A percentile compares a stretch with the other conserved stretches of the same genome.
These are phyloP conservation scores for Eucalyptus cladocalyx DNA, from an alignment of 345 rosid species.

Conservation along the genomic window DNA sequence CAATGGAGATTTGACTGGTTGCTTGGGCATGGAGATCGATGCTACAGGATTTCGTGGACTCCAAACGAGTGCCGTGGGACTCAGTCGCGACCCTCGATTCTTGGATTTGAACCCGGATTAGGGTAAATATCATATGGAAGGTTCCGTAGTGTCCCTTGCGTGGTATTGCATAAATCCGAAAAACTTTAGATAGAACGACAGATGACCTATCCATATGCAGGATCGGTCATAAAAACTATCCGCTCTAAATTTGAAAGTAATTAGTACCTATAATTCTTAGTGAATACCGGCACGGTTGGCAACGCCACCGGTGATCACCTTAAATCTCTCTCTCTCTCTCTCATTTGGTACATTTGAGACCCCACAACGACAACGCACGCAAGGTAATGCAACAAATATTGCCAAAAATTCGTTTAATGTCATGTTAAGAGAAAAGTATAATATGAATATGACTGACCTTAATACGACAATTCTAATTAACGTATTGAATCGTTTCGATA, in stretches of 20 bases:
- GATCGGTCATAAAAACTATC: neutral
- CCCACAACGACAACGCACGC: neutral
- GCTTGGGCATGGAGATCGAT: neutral
- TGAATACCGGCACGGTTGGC: neutral
- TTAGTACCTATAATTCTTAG: neutral
- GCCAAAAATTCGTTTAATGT: neutral
- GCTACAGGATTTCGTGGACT: neutral
- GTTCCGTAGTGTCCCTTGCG: neutral
- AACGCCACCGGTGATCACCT: neutral
- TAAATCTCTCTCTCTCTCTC: neutral
- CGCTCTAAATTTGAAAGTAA: neutral
- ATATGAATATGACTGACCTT: neutral
- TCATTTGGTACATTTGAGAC: neutral
- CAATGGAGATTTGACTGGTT: neutral
- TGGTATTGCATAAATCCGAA: neutral
- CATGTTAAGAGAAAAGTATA: neutral
- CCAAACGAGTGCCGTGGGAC: neutral
- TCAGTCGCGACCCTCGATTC: neutral
- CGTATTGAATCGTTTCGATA: neutral
- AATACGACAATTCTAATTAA: neutral
- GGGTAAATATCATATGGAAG: neutral
- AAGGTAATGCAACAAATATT: neutral
- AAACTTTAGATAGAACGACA: neutral
- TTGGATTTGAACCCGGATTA: neutral
- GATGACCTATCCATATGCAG: neutral